A percentile compares a stretch with the other conserved stretches of the same genome.
Conservation (phyloP, 225 moss, liverwort and hornwort species). For the Ulota crispa region DNA sequence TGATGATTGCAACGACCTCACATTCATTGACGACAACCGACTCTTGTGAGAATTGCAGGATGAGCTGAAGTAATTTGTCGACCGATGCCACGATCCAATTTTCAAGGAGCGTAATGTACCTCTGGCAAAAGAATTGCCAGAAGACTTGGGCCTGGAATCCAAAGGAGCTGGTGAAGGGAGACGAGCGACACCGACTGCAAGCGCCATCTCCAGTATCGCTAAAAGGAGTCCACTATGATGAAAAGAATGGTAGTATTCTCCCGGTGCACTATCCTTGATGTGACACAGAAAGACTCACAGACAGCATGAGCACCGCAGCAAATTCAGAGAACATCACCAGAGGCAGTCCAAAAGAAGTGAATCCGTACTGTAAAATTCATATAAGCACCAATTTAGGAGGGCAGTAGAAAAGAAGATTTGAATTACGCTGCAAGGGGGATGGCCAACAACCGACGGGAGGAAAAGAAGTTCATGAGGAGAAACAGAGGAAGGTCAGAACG, state of each 20-base stretch:
- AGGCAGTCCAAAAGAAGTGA: background rate
- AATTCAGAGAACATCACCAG: background rate
- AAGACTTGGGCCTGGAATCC: conserved; percentile 17
- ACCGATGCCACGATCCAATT: conserved; percentile 11
- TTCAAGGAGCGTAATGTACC: conserved; percentile 12
- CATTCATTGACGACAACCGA: conserved; percentile 10
- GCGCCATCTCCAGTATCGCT: conserved; percentile 26
- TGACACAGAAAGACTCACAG: background rate
- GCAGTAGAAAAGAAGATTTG: background rate
- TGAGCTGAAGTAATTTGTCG: background rate
- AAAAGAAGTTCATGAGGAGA: background rate
- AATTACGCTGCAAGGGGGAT: background rate
- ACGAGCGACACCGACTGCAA: conserved; percentile 21
- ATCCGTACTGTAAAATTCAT: background rate
- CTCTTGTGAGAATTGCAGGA: conserved; percentile 10
- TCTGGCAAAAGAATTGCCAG: conserved; percentile 22
- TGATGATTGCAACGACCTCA: conserved; percentile 30
- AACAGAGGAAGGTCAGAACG: background rate
- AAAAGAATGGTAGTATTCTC: background rate
- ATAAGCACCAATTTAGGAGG: background rate
- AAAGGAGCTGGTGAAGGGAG: conserved; percentile 22
- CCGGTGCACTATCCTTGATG: background rate
- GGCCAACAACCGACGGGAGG: background rate
- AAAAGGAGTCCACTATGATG: background rate
- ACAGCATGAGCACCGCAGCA: background rate